These are phyloP conservation scores for Trichocladium antarcticum DNA, from an alignment of 495 filamentous ascomycete genomes.

Conservation along the genomic window DNA sequence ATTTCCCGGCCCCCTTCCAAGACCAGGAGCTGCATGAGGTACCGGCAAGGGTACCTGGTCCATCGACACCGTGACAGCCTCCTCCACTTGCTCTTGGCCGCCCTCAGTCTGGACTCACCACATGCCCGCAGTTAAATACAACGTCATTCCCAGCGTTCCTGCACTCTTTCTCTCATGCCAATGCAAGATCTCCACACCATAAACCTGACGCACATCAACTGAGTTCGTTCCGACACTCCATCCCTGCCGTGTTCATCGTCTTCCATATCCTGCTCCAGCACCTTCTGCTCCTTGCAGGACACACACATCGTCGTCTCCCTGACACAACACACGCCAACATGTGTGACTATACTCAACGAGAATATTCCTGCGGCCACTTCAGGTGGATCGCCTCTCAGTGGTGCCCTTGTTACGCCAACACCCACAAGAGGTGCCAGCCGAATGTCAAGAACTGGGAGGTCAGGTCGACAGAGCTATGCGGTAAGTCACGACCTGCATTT, in stretches of 20 bases:
- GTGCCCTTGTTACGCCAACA: constrained; percentile 31
- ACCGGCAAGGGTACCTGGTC: constrained; percentile 20
- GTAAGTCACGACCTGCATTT: too few relatives aligned
- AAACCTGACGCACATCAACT: background rate
- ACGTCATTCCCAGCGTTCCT: constrained; percentile 11
- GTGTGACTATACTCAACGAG: constrained; percentile 30
- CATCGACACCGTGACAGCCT: constrained; percentile 10
- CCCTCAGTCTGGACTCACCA: background rate
- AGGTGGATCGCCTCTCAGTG: constrained; percentile 35
- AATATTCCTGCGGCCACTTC: constrained; percentile 35
- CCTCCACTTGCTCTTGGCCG: constrained; percentile 2
- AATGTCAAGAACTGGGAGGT: constrained; percentile 34
- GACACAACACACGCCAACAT: constrained; percentile 13
- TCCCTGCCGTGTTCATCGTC: too few relatives aligned
- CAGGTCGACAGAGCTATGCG: too few relatives aligned
- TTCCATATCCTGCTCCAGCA: too few relatives aligned
- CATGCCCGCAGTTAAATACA: constrained; percentile 21
- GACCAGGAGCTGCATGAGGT: constrained; percentile 13
- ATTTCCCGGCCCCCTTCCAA: constrained; percentile 18
- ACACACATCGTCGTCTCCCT: background rate
- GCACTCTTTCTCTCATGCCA: background rate
- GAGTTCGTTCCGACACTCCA: too few relatives aligned
- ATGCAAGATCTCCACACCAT: constrained; percentile 3
- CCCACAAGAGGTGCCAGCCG: constrained; percentile 33
- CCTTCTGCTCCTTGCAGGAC: too few relatives aligned